Evolutionary conservation across 192 early-diverging fungal species (phyloP).

Genomic region (Piromyces sp.): DNA sequence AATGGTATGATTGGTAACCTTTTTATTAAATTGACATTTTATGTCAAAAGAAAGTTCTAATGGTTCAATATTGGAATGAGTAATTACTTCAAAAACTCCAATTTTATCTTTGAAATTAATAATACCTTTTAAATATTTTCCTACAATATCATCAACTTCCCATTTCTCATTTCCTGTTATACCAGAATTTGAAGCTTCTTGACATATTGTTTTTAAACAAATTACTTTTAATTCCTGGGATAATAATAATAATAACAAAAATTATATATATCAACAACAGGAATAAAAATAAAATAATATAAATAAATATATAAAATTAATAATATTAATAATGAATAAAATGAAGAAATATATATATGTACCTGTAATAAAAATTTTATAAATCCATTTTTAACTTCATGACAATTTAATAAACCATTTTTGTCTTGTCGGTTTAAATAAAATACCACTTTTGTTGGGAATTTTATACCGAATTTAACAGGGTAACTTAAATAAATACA

Average conservation of each 20-base stretch:
- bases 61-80: not conserved
- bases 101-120: not conserved
- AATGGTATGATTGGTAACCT: not conserved
- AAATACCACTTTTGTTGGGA: not conserved
- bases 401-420: not conserved
- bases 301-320: too few species aligned
- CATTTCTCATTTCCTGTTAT: not conserved
- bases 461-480: not conserved
- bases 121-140: not conserved
- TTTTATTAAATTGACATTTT: not conserved
- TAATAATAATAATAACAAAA: too few species aligned
- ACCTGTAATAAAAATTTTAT: not conserved
- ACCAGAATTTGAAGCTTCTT: not conserved
- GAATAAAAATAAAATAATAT: too few species aligned
- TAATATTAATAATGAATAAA: too few species aligned
- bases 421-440: not conserved
- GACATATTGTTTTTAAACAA: not conserved
- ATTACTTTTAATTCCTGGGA: not conserved
- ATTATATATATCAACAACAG: too few species aligned
- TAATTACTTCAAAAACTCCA: not conserved
- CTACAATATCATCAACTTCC: not conserved
- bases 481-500: not conserved
- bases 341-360: not conserved
- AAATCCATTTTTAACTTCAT: not conserved
- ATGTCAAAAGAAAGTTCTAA: not conserved